phyloP scores from a whole-genome alignment of 352 stramenopile species.

The Phytopythium chamaehyphon region DNA sequence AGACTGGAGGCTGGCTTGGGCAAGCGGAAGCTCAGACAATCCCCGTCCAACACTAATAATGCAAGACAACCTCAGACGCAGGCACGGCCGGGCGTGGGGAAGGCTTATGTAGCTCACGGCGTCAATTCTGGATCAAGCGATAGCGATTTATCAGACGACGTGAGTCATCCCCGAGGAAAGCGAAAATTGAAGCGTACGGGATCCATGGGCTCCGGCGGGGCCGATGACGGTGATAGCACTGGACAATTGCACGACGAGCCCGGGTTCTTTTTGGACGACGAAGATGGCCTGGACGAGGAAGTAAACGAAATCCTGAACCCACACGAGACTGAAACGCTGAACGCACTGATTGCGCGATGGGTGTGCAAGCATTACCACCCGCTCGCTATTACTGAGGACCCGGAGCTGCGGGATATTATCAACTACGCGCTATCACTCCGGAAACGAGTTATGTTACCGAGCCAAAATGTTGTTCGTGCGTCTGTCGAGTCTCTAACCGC shows the following conservation, averaged over 20 bases:
- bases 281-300: slow-evolving; percentile 6
- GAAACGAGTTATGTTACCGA: slow-evolving; percentile 28
- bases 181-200: neutral
- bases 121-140: neutral
- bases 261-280: slow-evolving; percentile 10
- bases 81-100: too few species aligned
- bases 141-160: slow-evolving; percentile 1
- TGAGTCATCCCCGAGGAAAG: slow-evolving; percentile 1
- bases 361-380: slow-evolving; percentile 45
- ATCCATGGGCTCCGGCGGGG: slow-evolving; percentile 1
- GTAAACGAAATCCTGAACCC: neutral
- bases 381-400: slow-evolving; percentile 38
- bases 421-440: slow-evolving; percentile 31
- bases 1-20: slow-evolving; percentile 11
- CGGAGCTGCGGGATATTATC: slow-evolving; percentile 40
- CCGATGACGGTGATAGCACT: slow-evolving; percentile 8
- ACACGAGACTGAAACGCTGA: slow-evolving; percentile 33
- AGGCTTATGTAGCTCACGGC: neutral
- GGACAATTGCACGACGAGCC: slow-evolving; percentile 80
- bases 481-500: slow-evolving; percentile 42
- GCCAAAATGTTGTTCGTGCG: slow-evolving; percentile 31
- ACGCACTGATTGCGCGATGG: slow-evolving; percentile 40
- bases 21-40: slow-evolving; percentile 16
- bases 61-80: too few species aligned
- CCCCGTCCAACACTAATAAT: neutral